Conservation (phyloP, 495 filamentous ascomycete genomes). For the Penicillium malachiteum region DNA sequence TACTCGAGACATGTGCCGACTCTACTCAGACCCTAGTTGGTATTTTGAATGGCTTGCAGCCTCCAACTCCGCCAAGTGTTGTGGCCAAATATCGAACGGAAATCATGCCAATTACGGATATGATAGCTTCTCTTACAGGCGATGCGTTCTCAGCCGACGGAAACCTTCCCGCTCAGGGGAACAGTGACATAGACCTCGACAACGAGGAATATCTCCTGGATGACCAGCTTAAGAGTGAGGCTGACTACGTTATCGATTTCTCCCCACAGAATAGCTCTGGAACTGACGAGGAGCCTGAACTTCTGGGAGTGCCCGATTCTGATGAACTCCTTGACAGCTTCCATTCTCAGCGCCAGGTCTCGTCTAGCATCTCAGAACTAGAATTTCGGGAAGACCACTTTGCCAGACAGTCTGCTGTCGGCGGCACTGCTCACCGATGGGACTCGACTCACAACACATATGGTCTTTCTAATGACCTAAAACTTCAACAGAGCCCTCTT, state of each 20-base stretch:
- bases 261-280: conserved; percentile 42
- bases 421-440: conserved; percentile 74
- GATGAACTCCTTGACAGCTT: conserved; percentile 64
- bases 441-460: conserved; percentile 73
- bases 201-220: conserved; percentile 16
- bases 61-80: conserved; percentile 76
- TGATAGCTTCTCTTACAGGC: conserved; percentile 85
- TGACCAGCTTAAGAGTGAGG: conserved; percentile 48
- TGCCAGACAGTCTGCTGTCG: conserved; percentile 55
- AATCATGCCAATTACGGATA: conserved; percentile 78
- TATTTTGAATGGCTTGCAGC: conserved; percentile 76
- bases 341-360: conserved; percentile 55
- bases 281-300: conserved; percentile 29
- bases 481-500: conserved; percentile 68
- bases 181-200: conserved; percentile 11
- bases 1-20: conserved; percentile 94
- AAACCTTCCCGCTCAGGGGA: conserved; percentile 11
- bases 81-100: conserved; percentile 84
- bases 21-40: conserved; percentile 90
- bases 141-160: conserved; percentile 64
- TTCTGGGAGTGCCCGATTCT: conserved; percentile 33
- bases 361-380: conserved; percentile 51
- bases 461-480: conserved; percentile 59
- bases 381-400: conserved; percentile 82
- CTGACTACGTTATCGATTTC: conserved; percentile 65